phyloP scores from a whole-genome alignment of 495 filamentous ascomycete genomes.

The Hamigera avellanea region DNA sequence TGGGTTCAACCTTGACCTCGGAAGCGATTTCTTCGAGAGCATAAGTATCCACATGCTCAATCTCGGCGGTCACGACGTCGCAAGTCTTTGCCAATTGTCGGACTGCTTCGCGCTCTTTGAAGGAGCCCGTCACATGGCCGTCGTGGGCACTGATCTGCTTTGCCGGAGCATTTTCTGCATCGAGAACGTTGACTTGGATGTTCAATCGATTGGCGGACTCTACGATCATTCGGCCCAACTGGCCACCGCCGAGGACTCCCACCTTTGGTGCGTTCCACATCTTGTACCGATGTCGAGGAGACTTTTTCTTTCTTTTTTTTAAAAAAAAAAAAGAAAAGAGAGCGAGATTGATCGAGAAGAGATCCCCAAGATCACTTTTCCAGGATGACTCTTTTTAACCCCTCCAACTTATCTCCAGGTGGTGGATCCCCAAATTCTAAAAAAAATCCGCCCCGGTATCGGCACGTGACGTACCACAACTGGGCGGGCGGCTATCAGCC shows the following conservation, averaged over 20 bases:
- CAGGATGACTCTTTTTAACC: background rate
- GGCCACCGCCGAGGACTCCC: conserved; percentile 66
- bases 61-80: conserved; percentile 90
- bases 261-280: conserved; percentile 43
- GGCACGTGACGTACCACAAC: conserved; percentile 10
- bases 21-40: conserved; percentile 77
- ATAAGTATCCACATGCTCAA: conserved; percentile 91
- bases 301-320: background rate
- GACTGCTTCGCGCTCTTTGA: conserved; percentile 68
- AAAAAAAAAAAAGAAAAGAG: conserved; percentile 1
- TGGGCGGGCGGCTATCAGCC: background rate
- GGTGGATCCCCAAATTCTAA: background rate
- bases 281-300: conserved; percentile 2
- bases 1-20: conserved; percentile 60
- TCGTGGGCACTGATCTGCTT: conserved; percentile 78
- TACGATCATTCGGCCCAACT: conserved; percentile 91
- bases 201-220: conserved; percentile 82
- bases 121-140: conserved; percentile 71
- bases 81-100: conserved; percentile 63
- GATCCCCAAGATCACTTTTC: background rate
- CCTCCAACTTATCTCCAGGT: background rate
- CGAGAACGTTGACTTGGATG: conserved; percentile 69
- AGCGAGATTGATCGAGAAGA: conserved; percentile 5
- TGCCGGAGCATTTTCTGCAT: conserved; percentile 68
- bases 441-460: background rate